Evolutionary conservation across 2,329 filamentous ascomycete genomes (phyloP).

Genomic region (Alternaria hordeiaustralica): DNA sequence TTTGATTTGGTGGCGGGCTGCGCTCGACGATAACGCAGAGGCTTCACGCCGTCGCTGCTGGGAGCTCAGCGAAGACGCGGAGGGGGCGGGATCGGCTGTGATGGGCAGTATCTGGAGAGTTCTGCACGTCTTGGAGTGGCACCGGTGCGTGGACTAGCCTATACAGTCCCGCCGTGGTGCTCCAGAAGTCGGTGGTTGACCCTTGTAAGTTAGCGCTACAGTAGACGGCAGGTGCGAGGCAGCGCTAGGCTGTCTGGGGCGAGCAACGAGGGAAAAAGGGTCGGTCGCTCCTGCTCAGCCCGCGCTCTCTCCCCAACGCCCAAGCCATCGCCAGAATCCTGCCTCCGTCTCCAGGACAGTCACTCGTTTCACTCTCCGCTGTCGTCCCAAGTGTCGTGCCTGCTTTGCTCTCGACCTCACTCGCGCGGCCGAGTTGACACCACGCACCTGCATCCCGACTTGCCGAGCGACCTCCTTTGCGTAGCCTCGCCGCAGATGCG

Average conservation of each 20-base stretch:
- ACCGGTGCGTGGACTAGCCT: constrained; percentile 10
- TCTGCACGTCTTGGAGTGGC: constrained; percentile 1
- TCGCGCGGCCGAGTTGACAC: constrained; percentile 21
- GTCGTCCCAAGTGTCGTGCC: constrained; percentile 11
- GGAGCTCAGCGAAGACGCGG: neutral
- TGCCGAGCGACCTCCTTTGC: neutral
- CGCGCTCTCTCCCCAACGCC: constrained; percentile 23
- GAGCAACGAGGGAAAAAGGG: constrained; percentile 21
- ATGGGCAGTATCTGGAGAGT: neutral
- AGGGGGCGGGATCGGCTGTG: neutral
- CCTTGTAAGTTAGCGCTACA: constrained; percentile 11
- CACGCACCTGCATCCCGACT: constrained; percentile 1
- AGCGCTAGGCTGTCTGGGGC: constrained; percentile 17
- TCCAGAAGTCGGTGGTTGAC: constrained; percentile 12
- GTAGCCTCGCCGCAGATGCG: constrained; percentile 39
- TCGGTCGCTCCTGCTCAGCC: constrained; percentile 16
- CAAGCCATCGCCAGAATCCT: constrained; percentile 15
- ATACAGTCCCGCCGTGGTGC: constrained; percentile 13
- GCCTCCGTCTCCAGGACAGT: constrained; percentile 31
- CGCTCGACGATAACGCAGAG: constrained; percentile 11
- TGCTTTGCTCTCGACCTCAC: constrained; percentile 11
- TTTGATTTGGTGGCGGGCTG: constrained; percentile 22
- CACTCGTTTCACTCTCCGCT: constrained; percentile 37
- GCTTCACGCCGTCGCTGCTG: neutral
- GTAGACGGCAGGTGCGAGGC: constrained; percentile 14